Evolutionary conservation across 306 rosid genomes (phyloP).

Genomic region (Vachellia collinsii): DNA sequence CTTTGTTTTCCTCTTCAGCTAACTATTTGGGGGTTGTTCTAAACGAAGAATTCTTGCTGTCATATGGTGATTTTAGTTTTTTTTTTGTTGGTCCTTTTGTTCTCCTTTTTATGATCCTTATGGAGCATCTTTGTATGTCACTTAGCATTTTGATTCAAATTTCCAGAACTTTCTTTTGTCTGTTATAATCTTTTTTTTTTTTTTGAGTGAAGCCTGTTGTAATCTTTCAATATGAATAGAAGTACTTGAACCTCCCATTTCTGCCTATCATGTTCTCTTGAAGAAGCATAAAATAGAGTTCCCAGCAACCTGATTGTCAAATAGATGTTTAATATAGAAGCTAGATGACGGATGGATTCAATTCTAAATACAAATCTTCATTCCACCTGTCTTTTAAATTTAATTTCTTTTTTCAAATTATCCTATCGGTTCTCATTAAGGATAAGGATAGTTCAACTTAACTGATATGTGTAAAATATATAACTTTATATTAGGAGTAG

Average conservation of each 20-base stretch:
- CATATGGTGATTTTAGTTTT: background rate
- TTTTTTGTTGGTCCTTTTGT: background rate
- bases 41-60: background rate
- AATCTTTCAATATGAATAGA: background rate
- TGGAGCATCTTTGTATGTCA: background rate
- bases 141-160: background rate
- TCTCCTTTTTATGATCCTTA: background rate
- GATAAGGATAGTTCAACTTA: no score
- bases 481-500: no score
- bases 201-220: no score
- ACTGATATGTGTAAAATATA: no score
- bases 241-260: background rate
- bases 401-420: no score
- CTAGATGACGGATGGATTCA: no score
- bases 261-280: background rate
- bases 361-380: no score
- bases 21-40: background rate
- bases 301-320: background rate
- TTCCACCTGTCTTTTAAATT: no score
- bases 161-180: background rate
- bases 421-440: no score
- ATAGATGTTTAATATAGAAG: background rate
- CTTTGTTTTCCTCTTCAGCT: slow-evolving; percentile 24
- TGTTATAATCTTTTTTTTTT: no score
- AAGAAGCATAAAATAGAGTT: background rate